Evolutionary conservation across 768 basidiomycete genomes (phyloP), one percentile per base, ranked within the genome.

Genomic region (Kwoniella shandongensis): DNA sequence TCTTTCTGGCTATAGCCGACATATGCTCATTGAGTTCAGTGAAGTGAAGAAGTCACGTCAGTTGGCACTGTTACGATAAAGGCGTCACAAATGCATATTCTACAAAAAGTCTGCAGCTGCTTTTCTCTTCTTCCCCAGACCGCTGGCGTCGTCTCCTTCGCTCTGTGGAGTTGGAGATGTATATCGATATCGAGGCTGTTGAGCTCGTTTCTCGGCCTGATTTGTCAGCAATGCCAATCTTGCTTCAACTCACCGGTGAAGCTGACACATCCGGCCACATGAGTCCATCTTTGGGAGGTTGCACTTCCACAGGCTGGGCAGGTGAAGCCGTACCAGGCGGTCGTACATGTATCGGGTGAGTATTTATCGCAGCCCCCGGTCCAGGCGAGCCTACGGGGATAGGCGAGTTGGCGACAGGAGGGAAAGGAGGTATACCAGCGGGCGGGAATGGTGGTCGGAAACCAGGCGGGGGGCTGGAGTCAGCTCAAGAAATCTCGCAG

Each of bases 31-130:
- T n/a, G n/a, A n/a, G n/a, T n/a, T n/a, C n/a, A n/a, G n/a, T n/a
- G n/a, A n/a, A n/a, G n/a, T n/a, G n/a, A n/a, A n/a, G n/a, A n/a
- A n/a, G n/a, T n/a, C n/a, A n/a, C n/a, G n/a, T n/a, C n/a, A n/a
- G n/a, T n/a, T n/a, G n/a, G n/a, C n/a, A n/a, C n/a, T n/a, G n/a
- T n/a, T n/a, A n/a, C n/a, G n/a, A n/a, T n/a, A n/a, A n/a, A n/a
- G n/a, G n/a, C n/a, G n/a, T 32, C 32, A 32, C 30, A 44, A 32
- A 18, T 23, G 13, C 4, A 12, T 15, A 50, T 32, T 50, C 40
- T 66, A 72, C 83, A 86, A 44, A 86, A 89, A 71, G 86, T 99
- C 39, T 80, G 86, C 74, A n/a, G 74, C 74, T 4, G 74, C 74
- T 65, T 76, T 76, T 26, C 74, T 59, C 45, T 76, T 76, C 38